Evolutionary conservation across 345 rosid genomes (phyloP), one percentile per base, ranked within the genome.

Genomic region (Orychophragmus violaceus): DNA sequence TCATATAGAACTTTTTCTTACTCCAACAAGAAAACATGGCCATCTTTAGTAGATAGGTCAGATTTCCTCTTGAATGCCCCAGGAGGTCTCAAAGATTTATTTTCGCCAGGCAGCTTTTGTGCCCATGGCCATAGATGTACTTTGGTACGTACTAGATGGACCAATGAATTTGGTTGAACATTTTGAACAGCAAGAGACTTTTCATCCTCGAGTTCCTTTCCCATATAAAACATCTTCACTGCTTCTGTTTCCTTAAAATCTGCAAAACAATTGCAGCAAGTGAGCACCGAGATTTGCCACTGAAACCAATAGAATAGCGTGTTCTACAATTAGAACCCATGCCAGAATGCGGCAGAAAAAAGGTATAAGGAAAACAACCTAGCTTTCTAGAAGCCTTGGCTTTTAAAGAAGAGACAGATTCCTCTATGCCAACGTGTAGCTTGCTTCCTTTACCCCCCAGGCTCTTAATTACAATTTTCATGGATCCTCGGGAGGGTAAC

Each of bases 31-130:
- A 94, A 82, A 55, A 90, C 82, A 54, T 90, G 99, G 60, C 99
- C 97, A 81, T 94, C 99, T 84, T 87, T 88, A 60, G 84, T 84
- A 68, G 92, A 94, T 37, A 94, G 92, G 74, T 94, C 99, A 27
- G 97, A 88, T 78, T 90, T 94, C 90, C 90, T 94, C 89, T 94
- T 94, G 82, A 94, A 94, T 50, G 99, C 99, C 37, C 97, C 99
- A 1, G 97, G 99, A 76, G 99, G 99, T 59, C 95, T 79, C 75
- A 90, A 74, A 45, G 96, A 81, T 78, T 84, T 94, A 72, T 88
- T 88, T 74, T 90, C 97, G 29, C 95, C 84, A 1, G 95, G 99
- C 64, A 90, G 83, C 81, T 80, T 88, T 71, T 88, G 97, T 19
- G 96, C 96, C 82, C 76, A 80, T 18, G 97, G 92, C 83, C 82